Evolutionary conservation across 208 protist genomes (phyloP).

Genomic region (Wallacemonas collosoma): DNA sequence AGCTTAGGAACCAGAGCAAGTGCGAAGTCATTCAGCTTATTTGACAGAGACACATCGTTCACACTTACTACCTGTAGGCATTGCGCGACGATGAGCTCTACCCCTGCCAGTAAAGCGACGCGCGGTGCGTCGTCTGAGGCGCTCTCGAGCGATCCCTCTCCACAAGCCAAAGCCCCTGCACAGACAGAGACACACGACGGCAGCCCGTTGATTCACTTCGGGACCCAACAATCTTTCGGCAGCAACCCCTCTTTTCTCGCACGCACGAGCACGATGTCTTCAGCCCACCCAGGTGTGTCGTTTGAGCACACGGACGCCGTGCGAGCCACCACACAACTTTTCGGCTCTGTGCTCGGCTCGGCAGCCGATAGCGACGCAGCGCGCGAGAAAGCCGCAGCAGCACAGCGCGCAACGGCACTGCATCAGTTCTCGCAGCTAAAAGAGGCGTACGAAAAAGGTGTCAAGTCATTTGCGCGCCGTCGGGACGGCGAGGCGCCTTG

Average conservation of each 20-base stretch:
- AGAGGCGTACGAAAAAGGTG: conserved; percentile 10
- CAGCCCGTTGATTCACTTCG: conserved; percentile 13
- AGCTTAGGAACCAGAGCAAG: too few relatives aligned
- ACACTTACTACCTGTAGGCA: background rate
- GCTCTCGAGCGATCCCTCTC: background rate
- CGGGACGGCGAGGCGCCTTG: background rate
- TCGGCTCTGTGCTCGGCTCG: conserved; percentile 7
- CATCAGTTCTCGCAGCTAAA: conserved; percentile 12
- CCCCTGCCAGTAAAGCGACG: background rate
- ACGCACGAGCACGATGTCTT: background rate
- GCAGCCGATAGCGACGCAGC: background rate
- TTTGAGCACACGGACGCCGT: conserved; percentile 10
- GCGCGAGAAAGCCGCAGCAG: conserved; percentile 9
- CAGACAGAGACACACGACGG: background rate
- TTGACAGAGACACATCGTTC: too few relatives aligned
- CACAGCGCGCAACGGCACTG: conserved; percentile 9
- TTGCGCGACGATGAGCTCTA: conserved; percentile 1
- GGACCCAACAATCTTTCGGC: background rate
- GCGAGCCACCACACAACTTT: conserved; percentile 11
- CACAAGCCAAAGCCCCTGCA: background rate
- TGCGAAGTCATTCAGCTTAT: too few relatives aligned
- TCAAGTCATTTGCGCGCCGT: background rate
- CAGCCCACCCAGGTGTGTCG: background rate
- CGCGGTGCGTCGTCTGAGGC: background rate
- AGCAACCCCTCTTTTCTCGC: conserved; percentile 8